Base-by-base conservation (phyloP, 2,329 filamentous ascomycete species). In the Ploettnerulaceae sp. region DNA sequence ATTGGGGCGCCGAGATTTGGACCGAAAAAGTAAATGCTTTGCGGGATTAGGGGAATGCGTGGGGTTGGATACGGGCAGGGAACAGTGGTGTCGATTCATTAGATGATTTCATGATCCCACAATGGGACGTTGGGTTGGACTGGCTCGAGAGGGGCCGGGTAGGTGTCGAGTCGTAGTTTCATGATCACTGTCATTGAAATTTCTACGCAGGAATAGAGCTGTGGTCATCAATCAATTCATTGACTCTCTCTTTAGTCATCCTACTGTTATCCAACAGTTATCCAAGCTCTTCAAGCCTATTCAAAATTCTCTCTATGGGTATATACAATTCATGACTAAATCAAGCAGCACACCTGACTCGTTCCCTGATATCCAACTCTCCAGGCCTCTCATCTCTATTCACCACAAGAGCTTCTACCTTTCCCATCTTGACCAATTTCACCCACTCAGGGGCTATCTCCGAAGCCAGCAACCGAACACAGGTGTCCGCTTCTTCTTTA, bases 1-100 rank as follows among this genome's bases (percentile, higher is more conserved):
- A 93, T 96, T 66, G 91, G 90, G 53, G 75, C 81, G 67, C 86
- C 89, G 60, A 86, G 84, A 72, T 86, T 93, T 67, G 79, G 74
- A 50, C 74, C 81, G 56, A 61, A 61, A 50, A 61, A 61, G 47
- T 54, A 57, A 43, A 47, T 28, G 21, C 22, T 18, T 2, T n/a
- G n/a, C n/a, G n/a, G 26, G 39, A 35, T 18, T 33, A 3, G 31
- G 5, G 36, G 9, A 7, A 24, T 32, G 14, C 8, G 9, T 15
- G 9, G 14, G 17, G n/a, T 22, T 32, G 20, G 26, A 20, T 11
- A 7, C 3, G 35, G 21, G 12, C 7, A 12, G 21, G 38, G 26
- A 41, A 22, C 7, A 22, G n/a, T 26, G 5, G 6, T 11, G 14
- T 20, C 21, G 31, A 34, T 9, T 12, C 44, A 40, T 31, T 12